phyloP scores from a whole-genome alignment of 441 rosid genomes.

The Pelargonium australe region DNA sequence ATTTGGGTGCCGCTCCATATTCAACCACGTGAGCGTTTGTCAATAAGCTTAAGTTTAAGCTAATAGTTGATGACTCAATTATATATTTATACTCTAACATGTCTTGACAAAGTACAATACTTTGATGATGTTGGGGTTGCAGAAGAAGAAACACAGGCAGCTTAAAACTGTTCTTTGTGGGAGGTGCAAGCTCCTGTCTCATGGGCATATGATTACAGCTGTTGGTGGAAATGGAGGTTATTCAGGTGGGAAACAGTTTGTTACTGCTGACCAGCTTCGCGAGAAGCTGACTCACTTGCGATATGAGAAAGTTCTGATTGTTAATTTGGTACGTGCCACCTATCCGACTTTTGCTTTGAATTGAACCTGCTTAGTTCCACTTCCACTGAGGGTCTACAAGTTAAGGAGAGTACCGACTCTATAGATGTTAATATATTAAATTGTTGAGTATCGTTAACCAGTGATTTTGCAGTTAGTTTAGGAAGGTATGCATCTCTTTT shows the following conservation, averaged over 20 bases:
- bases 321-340: slow-evolving; percentile 53
- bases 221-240: slow-evolving; percentile 98
- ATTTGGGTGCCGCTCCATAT: too few relatives aligned
- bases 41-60: too few relatives aligned
- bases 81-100: too few relatives aligned
- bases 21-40: too few relatives aligned
- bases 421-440: background rate
- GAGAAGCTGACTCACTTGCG: slow-evolving; percentile 84
- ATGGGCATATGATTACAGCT: slow-evolving; percentile 94
- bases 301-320: slow-evolving; percentile 67
- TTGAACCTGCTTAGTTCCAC: too few relatives aligned
- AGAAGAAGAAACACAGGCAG: slow-evolving; percentile 96
- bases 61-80: too few relatives aligned
- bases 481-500: too few relatives aligned
- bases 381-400: too few relatives aligned
- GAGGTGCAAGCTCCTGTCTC: slow-evolving; percentile 83
- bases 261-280: slow-evolving; percentile 79
- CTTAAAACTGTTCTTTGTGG: slow-evolving; percentile 78
- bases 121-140: slow-evolving; percentile 20
- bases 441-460: background rate
- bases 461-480: background rate
- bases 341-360: background rate
- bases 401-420: too few relatives aligned
- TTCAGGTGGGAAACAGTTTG: slow-evolving; percentile 86
- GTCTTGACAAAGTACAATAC: background rate